These are phyloP conservation scores for Cucurbitaria berberidis DNA, from an alignment of 2,329 filamentous ascomycete genomes.

Conservation along the genomic window DNA sequence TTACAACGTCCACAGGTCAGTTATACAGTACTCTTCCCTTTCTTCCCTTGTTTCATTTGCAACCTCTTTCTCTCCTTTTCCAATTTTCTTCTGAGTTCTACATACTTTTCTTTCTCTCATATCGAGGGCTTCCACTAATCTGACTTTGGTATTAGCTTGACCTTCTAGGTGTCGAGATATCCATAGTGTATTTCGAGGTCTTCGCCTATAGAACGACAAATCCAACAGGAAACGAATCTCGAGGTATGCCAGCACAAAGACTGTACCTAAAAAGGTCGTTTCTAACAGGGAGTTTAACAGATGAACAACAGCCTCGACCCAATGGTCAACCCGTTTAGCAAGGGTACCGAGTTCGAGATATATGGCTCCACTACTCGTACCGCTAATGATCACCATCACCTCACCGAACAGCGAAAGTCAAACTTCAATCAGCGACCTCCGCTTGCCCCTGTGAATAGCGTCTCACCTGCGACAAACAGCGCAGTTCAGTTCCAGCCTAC, in stretches of 20 bases:
- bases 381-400: background rate
- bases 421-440: background rate
- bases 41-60: background rate
- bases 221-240: background rate
- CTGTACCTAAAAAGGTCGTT: background rate
- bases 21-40: too few species aligned
- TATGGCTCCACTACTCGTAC: background rate
- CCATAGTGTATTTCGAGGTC: background rate
- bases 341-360: background rate
- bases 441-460: background rate
- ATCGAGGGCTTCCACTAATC: background rate
- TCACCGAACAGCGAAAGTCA: background rate
- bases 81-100: background rate
- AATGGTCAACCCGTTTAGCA: too few species aligned
- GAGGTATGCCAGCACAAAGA: background rate
- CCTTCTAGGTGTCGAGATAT: background rate
- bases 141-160: background rate
- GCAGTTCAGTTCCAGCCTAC: background rate
- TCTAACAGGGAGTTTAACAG: background rate
- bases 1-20: too few species aligned
- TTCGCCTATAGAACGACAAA: background rate
- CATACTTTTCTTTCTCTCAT: background rate
- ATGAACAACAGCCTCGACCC: slow-evolving; percentile 1
- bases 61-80: background rate
- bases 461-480: background rate